phyloP scores from a whole-genome alignment of 2,329 filamentous ascomycete genomes.

The Botrytis fabae region DNA sequence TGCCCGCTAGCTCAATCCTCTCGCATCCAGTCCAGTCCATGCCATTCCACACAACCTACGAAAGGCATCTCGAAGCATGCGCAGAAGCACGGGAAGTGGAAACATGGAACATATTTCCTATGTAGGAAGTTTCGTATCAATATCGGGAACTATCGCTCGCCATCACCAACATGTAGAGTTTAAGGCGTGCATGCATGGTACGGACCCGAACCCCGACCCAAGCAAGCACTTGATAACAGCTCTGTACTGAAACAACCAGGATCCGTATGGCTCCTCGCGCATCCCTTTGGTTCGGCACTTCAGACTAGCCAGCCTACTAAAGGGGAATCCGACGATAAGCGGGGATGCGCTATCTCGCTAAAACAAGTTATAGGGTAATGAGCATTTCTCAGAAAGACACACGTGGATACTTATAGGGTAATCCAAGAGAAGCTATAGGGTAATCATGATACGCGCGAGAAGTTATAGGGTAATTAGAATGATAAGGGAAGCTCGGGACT shows the following conservation, averaged over 20 bases:
- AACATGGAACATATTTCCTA: neutral
- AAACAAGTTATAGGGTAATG: conserved; percentile 1
- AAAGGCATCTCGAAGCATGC: neutral
- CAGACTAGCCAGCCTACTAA: neutral
- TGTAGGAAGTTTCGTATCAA: neutral
- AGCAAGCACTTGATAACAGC: neutral
- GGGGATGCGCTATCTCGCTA: neutral
- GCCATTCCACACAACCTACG: neutral
- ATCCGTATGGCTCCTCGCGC: neutral
- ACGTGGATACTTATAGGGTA: conserved; percentile 5
- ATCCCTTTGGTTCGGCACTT: neutral
- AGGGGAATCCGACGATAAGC: conserved; percentile 4
- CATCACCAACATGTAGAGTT: neutral
- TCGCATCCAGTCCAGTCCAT: neutral
- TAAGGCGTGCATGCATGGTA: neutral
- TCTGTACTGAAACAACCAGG: neutral
- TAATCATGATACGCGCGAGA: neutral
- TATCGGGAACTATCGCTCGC: neutral
- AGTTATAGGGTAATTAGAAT: conserved; percentile 5
- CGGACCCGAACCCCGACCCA: neutral
- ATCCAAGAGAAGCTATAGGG: neutral
- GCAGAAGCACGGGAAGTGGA: neutral
- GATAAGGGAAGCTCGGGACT: neutral
- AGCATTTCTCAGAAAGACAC: neutral
- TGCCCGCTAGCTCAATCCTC: neutral